Evolutionary conservation across 805 yeast species (phyloP), one percentile per base, ranked within the genome.

Genomic region (Barnettozyma californica): DNA sequence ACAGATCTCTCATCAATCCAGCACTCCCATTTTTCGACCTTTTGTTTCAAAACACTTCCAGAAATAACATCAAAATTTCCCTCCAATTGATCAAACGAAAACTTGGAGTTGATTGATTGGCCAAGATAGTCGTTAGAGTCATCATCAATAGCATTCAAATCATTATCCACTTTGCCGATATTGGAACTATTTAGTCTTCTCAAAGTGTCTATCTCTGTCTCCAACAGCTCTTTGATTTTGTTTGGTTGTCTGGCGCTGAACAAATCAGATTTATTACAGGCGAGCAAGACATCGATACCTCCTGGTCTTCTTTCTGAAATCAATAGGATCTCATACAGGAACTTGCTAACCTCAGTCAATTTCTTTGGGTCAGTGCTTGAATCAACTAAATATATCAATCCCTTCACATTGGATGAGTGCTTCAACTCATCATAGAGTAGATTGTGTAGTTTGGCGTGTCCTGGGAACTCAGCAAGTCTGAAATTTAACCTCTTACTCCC

Each of bases 211-310:
- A 90, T 75, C 61, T 86, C 95, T 6, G 62, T 53, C 59, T 85
- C 92, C 47, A 92, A 65, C 37, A 80, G 63, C 23, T 72, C 71
- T 55, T 70, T 75, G 45, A 91, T 77, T 59, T 84, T 81, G 44
- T 67, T 58, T 9, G 81, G 72, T 19, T 94, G 92, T 56, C 88
- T 77, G 14, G 95, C 78, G 52, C 89, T 87, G 68, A 94, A 94
- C 36, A 83, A 75, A 58, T 94, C 98, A 45, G 78, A 76, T 64
- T 92, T 92, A 69, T 92, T 92, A 52, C 94, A 82, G 16, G 91
- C 94, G 50, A 94, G 68, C 43, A 86, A 69, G 38, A 86, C 72
- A 61, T 87, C 92, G 20, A 86, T 75, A 4, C 95, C 95, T 52
- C 78, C 80, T 16, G 82, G 79, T 44, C 74, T 69, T 55, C 67